These are phyloP conservation scores for Aureobasidium sp. DNA, from an alignment of 2,329 filamentous ascomycete genomes.

Conservation along the genomic window DNA sequence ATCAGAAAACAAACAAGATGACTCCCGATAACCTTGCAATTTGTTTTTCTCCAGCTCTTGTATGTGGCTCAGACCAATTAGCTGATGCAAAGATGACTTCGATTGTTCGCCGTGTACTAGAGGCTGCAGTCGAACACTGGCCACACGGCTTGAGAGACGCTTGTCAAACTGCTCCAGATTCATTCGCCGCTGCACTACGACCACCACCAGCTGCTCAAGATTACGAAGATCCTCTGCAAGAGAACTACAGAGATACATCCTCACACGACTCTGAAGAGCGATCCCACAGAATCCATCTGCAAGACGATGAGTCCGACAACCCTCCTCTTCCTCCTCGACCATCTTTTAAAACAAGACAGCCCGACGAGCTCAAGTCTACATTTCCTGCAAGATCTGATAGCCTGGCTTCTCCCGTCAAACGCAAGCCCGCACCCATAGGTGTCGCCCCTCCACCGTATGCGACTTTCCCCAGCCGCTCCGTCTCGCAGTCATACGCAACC, in stretches of 20 bases:
- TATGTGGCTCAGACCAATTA: conserved; percentile 59
- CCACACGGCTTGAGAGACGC: conserved; percentile 45
- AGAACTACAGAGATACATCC: conserved; percentile 13
- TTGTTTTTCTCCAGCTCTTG: conserved; percentile 58
- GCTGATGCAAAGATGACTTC: conserved; percentile 61
- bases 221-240: conserved; percentile 55
- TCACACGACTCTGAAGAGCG: conserved; percentile 23
- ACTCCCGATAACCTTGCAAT: conserved; percentile 59
- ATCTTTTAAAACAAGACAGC: not conserved
- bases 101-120: conserved; percentile 55
- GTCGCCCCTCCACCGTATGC: conserved; percentile 50
- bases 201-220: conserved; percentile 44
- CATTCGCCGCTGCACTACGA: conserved; percentile 44
- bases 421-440: conserved; percentile 48
- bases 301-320: conserved; percentile 36
- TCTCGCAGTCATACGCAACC: conserved; percentile 30
- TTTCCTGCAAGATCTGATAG: conserved; percentile 22
- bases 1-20: conserved; percentile 61
- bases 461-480: conserved; percentile 25
- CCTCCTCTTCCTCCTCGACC: conserved; percentile 25
- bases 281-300: conserved; percentile 46
- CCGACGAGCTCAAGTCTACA: not conserved
- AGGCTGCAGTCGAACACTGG: conserved; percentile 54
- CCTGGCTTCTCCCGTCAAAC: conserved; percentile 27
- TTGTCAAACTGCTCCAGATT: conserved; percentile 41